phyloP scores from a whole-genome alignment of 352 stramenopile species.

The Ophiocytium majus region DNA sequence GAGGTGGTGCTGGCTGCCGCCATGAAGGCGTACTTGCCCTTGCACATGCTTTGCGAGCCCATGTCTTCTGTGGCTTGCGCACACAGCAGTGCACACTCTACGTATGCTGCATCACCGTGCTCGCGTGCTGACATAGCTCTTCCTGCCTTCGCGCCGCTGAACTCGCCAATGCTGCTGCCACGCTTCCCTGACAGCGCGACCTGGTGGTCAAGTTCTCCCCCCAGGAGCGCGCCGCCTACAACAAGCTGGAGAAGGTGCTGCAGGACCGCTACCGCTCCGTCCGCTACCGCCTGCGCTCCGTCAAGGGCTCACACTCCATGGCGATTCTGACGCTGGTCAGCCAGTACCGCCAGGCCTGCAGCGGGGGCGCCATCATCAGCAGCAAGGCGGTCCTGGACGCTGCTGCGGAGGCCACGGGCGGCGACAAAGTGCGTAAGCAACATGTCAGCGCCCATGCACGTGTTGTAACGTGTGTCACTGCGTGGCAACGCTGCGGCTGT shows the following conservation, averaged over 20 bases:
- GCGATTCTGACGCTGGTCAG: constrained; percentile 33
- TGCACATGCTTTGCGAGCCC: too few relatives aligned
- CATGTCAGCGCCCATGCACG: too few relatives aligned
- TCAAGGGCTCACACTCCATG: constrained; percentile 42
- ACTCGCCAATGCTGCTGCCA: too few relatives aligned
- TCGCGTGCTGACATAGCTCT: too few relatives aligned
- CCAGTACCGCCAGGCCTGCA: constrained; percentile 37
- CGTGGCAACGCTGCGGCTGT: too few relatives aligned
- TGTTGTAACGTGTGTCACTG: too few relatives aligned
- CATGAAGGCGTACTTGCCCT: neutral
- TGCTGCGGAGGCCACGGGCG: too few relatives aligned
- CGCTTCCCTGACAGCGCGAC: neutral
- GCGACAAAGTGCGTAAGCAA: too few relatives aligned
- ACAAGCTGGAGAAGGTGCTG: constrained; percentile 36
- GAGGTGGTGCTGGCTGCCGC: neutral
- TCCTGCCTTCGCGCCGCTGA: too few relatives aligned
- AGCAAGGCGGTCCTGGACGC: neutral
- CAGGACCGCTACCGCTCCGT: constrained; percentile 31
- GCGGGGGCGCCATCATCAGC: neutral
- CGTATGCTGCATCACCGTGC: too few relatives aligned
- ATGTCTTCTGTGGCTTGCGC: too few relatives aligned
- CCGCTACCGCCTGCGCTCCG: constrained; percentile 17
- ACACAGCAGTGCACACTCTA: too few relatives aligned
- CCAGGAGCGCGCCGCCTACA: constrained; percentile 30
- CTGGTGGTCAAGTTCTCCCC: constrained; percentile 17